Evolutionary conservation across 306 rosid species (phyloP), one percentile per base, ranked within the genome.

Genomic region (Rosa persica): DNA sequence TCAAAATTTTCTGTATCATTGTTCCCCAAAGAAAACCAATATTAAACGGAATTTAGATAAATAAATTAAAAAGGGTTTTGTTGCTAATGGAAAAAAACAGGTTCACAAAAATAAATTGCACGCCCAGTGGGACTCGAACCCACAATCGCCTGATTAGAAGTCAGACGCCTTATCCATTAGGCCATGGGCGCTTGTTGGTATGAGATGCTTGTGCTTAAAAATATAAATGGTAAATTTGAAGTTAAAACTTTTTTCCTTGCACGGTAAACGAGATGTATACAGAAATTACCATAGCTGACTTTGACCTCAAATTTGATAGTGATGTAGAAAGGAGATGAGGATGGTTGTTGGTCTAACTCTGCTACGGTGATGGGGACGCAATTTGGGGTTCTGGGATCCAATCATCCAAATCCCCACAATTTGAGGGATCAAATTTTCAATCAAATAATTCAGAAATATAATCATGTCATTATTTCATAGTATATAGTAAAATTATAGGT

Each of bases 161-260:
- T 77, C 80, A 77, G 80, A 77, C 80, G 74, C 80, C 80, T 67
- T 77, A 77, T 77, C 80, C 80, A 77, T 77, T 77, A 77, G 67
- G 80, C 80, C 80, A 77, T 77, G 80, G 80, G 80, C 80, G 79
- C 79, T 20, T 12, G 0, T 27, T 62, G 61, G 1, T 61, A 23
- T 0, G 36, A 30, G 3, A 2, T 30, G 36, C 36, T 30, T 1
- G 36, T 30, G 36, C 36, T 30, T 2, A 30, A 3, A 30, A 30
- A 30, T 30, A 30, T 30, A 30, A 30, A 30, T 30, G 3, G 36
- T 30, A 3, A 30, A 30, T 30, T 30, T 30, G 36, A 30, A 30
- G 36, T 30, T 30, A 30, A 30, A 30, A 30, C 34, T 30, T 3
- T 30, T 30, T 2, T 30, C 36, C 36, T 30, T 2, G 36, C 36